phyloP scores from a whole-genome alignment of 2,329 filamentous ascomycete species.

The Penicillium glabrum region DNA sequence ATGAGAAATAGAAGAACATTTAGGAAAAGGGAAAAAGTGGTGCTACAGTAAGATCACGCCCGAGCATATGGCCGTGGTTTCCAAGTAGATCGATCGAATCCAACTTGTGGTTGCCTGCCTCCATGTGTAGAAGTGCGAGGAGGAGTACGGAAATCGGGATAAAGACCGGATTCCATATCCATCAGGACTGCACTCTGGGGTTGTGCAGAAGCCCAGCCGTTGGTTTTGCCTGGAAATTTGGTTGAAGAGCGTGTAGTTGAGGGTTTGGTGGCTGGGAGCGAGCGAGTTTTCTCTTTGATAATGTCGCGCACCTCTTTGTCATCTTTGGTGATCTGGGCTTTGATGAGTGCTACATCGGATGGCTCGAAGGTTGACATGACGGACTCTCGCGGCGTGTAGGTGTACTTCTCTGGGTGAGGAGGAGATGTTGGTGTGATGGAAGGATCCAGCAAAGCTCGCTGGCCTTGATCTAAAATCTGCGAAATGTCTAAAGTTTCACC shows the following conservation, averaged over 20 bases:
- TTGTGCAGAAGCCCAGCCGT: constrained; percentile 32
- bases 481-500: constrained; percentile 86
- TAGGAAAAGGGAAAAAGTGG: constrained; percentile 3
- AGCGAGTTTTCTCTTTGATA: constrained; percentile 59
- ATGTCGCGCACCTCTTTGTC: constrained; percentile 75
- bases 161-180: constrained; percentile 41
- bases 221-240: constrained; percentile 30
- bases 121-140: constrained; percentile 16
- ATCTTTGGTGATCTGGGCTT: constrained; percentile 76
- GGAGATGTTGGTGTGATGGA: constrained; percentile 56
- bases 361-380: constrained; percentile 74
- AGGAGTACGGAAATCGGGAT: constrained; percentile 30
- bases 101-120: constrained; percentile 34
- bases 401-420: constrained; percentile 62
- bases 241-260: constrained; percentile 18
- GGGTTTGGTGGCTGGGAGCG: constrained; percentile 17
- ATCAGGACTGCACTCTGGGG: constrained; percentile 47
- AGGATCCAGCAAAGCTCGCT: constrained; percentile 68
- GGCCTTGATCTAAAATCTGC: constrained; percentile 72
- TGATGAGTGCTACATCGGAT: constrained; percentile 65
- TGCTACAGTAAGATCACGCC: constrained; percentile 16
- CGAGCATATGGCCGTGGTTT: constrained; percentile 34
- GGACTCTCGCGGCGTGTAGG: constrained; percentile 69
- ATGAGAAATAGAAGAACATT: constrained; percentile 8
- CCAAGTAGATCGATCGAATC: constrained; percentile 33